Base-by-base conservation (phyloP, 805 yeast genomes). In the Sungouiozyma intestinalis region DNA sequence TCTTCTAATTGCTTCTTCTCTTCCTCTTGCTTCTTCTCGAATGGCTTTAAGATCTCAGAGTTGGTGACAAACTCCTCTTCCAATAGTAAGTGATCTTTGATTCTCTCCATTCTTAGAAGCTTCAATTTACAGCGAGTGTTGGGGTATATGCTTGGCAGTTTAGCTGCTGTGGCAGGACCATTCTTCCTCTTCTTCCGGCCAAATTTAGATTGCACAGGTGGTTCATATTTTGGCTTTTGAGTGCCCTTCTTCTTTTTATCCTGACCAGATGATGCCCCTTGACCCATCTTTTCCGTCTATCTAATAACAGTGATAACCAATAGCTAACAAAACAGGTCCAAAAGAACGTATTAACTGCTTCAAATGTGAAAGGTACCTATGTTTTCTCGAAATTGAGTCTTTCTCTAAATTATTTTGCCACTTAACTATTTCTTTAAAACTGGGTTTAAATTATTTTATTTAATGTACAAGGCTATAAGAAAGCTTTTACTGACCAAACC, bases 61-160 rank as follows among this genome's bases (percentile, higher is more conserved):
- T 88, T 90, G 47, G 90, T 79, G 33, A 92, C 96, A 65, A 84
- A 92, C 62, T 90, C 96, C 63, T 92, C 97, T 65, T 92, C 98
- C 55, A 92, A 71, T 50, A 92, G 71, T 56, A 92, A 69, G 63
- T 92, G 97, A 64, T 92, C 98, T 65, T 92, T 94, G 60, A 92
- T 88, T 64, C 98, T 78, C 62, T 92, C 97, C 73, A 90, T 78
- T 65, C 90, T 85, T 52, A 92, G 73, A 50, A 92, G 67, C 63
- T 87, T 88, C 60, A 92, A 72, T 63, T 86, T 86, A 60, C 97
- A 92, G 60, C 98, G 80, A 27, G 96, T 92, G 54, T 79, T 84
- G 40, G 98, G 98, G 56, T 79, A 76, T 33, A 92, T 94, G 38
- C 74, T 72, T 3, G 98, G 98, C 48, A 92, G 73, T 58, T 81